Percentiles rank a stretch among this genome's conserved stretches.
phyloP scores from a whole-genome alignment of 768 basidiomycete species.

The Sistotremastrum niveocremeum region DNA sequence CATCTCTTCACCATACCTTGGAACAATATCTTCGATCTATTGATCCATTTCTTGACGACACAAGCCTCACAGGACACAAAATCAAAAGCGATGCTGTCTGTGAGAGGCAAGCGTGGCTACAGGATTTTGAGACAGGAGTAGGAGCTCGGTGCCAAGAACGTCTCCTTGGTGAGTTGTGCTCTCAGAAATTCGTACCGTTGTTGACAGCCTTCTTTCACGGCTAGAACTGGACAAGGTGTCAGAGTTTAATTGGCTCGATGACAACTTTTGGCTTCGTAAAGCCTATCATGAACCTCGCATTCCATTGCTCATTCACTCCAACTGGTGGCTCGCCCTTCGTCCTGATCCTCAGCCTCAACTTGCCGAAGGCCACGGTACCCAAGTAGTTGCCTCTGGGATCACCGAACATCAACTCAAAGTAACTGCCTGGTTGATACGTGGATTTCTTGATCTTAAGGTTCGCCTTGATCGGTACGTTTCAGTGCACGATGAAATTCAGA shows the following conservation, averaged over 20 bases:
- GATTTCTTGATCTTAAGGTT: conserved; percentile 61
- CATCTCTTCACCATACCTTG: conserved; percentile 60
- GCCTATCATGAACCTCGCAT: conserved; percentile 82
- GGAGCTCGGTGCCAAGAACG: conserved; percentile 60
- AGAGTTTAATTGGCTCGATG: conserved; percentile 87
- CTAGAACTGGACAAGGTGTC: conserved; percentile 70
- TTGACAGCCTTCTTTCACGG: background rate
- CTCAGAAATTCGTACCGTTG: conserved; percentile 6
- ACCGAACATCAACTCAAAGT: conserved; percentile 78
- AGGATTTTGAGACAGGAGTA: conserved; percentile 58
- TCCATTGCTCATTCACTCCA: conserved; percentile 79
- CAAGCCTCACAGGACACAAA: no score
- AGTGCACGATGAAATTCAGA: background rate
- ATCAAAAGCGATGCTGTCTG: no score
- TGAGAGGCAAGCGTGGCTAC: conserved; percentile 39
- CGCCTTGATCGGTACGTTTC: conserved; percentile 44
- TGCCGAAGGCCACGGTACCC: conserved; percentile 25
- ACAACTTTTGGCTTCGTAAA: conserved; percentile 82
- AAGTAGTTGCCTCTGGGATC: conserved; percentile 17
- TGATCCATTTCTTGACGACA: conserved; percentile 62
- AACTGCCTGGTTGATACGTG: conserved; percentile 67
- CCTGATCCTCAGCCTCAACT: conserved; percentile 56
- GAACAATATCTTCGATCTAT: conserved; percentile 68
- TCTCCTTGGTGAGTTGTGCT: conserved; percentile 41
- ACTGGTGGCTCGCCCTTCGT: conserved; percentile 91